A percentile compares a stretch with the other conserved stretches of the same genome.
Conservation (phyloP, 164 flowering plant genomes). For the Saururus chinensis region DNA sequence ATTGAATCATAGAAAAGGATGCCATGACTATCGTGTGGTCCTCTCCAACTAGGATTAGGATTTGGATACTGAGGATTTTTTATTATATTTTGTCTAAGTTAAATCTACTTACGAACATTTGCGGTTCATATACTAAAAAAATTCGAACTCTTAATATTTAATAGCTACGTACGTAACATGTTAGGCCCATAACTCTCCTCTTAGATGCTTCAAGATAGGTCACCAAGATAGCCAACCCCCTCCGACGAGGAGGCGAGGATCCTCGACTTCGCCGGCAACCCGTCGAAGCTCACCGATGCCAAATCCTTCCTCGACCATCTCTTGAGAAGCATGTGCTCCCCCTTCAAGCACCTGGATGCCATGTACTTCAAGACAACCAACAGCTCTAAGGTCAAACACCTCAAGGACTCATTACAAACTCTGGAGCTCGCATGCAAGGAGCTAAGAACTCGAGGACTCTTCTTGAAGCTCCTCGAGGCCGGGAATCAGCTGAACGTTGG, state of each 20-base stretch:
- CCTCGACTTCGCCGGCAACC: constrained; percentile 34
- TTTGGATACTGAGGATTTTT: too few species aligned
- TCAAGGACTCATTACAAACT: constrained; percentile 40
- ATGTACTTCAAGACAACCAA: constrained; percentile 47
- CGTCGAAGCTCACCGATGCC: constrained; percentile 47
- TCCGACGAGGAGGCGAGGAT: constrained; percentile 32
- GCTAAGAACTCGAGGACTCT: constrained; percentile 53
- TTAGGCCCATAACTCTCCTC: too few species aligned
- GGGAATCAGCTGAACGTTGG: constrained; percentile 86
- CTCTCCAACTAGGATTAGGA: too few species aligned
- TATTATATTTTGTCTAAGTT: too few species aligned
- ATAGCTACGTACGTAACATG: too few species aligned
- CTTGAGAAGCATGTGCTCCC: constrained; percentile 37
- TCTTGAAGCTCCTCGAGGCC: constrained; percentile 75
- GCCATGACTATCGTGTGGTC: too few species aligned
- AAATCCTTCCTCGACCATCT: constrained; percentile 52
- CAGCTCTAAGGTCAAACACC: constrained; percentile 39
- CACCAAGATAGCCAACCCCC: constrained; percentile 40
- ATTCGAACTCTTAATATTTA: too few species aligned
- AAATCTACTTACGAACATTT: too few species aligned
- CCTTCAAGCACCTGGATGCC: constrained; percentile 43
- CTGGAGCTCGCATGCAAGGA: constrained; percentile 62
- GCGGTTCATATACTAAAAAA: too few species aligned
- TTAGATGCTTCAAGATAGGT: too few species aligned
- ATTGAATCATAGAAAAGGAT: too few species aligned